Base-by-base conservation (phyloP, 768 basidiomycete species). In the Leccinum boreale region DNA sequence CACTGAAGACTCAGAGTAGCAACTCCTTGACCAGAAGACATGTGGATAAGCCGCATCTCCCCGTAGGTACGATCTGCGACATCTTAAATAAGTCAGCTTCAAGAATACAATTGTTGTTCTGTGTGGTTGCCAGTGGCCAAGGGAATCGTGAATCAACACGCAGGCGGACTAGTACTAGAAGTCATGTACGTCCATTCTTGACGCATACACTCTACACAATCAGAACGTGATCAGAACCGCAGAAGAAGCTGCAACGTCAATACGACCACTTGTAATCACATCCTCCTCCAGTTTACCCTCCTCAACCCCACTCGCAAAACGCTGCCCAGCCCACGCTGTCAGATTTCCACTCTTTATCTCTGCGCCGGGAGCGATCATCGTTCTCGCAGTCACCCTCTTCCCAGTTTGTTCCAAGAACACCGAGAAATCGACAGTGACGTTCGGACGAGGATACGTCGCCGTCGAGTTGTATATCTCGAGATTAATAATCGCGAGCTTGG, bases 311-410 rank as follows among this genome's bases (percentile, higher is more conserved):
- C 70, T 61, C 15, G 60, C 53, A 55, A 76, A 83, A 15, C 70
- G 76, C 63, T 81, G 81, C 1, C 82, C 80, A 1, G 79, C 81
- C 80, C 81, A 83, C 3, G 73, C 77, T 39, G 79, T 81, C 36
- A 73, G 52, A 57, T 78, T 77, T 5, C 74, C 78, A 9, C 67
- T 68, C 58, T 76, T 74, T 19, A 79, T 70, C 64, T 82, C 79
- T 14, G 80, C 78, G 11, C 81, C 81, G 42, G 80, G 78, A 2
- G 80, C 80, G 24, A 76, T 76, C 58, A 82, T 61, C 36, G 75
- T 73, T 52, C 74, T 73, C 52, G 80, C 71, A 4, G 60, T 76
- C n/a, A 79, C 70, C 51, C 28, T 42, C n/a, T 59, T 56, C 17
- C 67, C 67, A 33, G 53, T 58, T 15, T 65, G 53, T 14, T 68